Conservation (phyloP, 108 stramenopile genomes). For the Skeletonema costatum region DNA sequence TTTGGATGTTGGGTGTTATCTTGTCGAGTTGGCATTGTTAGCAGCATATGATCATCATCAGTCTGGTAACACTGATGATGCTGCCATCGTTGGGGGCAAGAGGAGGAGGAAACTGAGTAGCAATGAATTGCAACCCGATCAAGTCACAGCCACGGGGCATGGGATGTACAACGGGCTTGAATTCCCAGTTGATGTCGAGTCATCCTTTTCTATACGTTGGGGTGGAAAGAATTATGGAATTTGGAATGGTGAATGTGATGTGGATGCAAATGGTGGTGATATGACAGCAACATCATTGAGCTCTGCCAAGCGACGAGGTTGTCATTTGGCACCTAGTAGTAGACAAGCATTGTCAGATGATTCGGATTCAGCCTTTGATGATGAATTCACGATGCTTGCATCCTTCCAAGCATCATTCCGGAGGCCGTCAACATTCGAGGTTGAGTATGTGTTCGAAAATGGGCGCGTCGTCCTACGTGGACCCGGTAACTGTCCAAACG, state of each 20-base stretch:
- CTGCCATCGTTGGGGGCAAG: neutral
- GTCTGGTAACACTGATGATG: neutral
- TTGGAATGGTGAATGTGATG: slow-evolving; percentile 7
- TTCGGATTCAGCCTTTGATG: neutral
- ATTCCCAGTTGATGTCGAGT: slow-evolving; percentile 39
- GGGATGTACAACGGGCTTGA: slow-evolving; percentile 24
- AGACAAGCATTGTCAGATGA: neutral
- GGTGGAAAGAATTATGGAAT: slow-evolving; percentile 28
- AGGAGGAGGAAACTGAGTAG: neutral
- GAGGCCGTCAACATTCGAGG: slow-evolving; percentile 30
- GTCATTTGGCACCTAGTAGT: neutral
- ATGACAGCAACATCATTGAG: too few relatives aligned
- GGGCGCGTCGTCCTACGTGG: slow-evolving; percentile 28
- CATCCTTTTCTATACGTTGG: slow-evolving; percentile 34
- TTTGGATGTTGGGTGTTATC: slow-evolving; percentile 36
- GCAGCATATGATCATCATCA: slow-evolving; percentile 33
- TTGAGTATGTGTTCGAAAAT: slow-evolving; percentile 31
- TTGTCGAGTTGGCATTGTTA: slow-evolving; percentile 35
- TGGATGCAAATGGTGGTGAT: neutral
- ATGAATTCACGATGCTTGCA: slow-evolving; percentile 33
- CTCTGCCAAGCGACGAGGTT: slow-evolving; percentile 2
- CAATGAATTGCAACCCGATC: slow-evolving; percentile 4
- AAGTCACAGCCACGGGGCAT: slow-evolving; percentile 21
- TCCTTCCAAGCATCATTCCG: slow-evolving; percentile 34
- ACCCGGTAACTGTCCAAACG: slow-evolving; percentile 35